Evolutionary conservation across 2,329 filamentous ascomycete species (phyloP).

Genomic region (Paraconiothyrium sp.): DNA sequence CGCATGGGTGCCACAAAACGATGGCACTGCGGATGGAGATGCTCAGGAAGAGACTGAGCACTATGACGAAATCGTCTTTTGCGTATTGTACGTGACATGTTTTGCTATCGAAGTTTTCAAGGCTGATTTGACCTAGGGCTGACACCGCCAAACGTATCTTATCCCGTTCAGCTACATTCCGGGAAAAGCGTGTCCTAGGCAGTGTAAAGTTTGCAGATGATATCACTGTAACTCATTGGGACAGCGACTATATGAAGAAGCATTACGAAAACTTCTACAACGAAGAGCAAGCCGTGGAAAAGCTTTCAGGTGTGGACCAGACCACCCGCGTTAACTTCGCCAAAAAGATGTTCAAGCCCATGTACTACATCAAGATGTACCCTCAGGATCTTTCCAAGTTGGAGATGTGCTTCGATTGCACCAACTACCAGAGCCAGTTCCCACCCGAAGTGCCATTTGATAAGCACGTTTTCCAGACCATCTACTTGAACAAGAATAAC

Average conservation of each 20-base stretch:
- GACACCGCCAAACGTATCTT: slow-evolving; percentile 69
- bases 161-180: slow-evolving; percentile 65
- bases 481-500: slow-evolving; percentile 69
- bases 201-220: slow-evolving; percentile 76
- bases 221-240: slow-evolving; percentile 74
- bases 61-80: slow-evolving; percentile 74
- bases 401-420: slow-evolving; percentile 76
- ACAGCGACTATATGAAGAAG: slow-evolving; percentile 70
- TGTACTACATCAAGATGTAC: slow-evolving; percentile 73
- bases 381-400: slow-evolving; percentile 63
- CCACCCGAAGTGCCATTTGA: slow-evolving; percentile 63
- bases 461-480: slow-evolving; percentile 75
- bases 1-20: slow-evolving; percentile 51
- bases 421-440: slow-evolving; percentile 79
- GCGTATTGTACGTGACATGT: slow-evolving; percentile 56
- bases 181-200: slow-evolving; percentile 74
- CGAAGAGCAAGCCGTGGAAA: slow-evolving; percentile 55
- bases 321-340: slow-evolving; percentile 55
- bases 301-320: slow-evolving; percentile 55
- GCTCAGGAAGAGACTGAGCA: slow-evolving; percentile 57
- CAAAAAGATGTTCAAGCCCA: slow-evolving; percentile 66
- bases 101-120: not conserved
- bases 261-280: slow-evolving; percentile 73
- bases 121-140: slow-evolving; percentile 42
- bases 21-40: slow-evolving; percentile 52